These are phyloP conservation scores for Penicillium nordicum DNA, from an alignment of 2,329 filamentous ascomycete species.

Conservation along the genomic window DNA sequence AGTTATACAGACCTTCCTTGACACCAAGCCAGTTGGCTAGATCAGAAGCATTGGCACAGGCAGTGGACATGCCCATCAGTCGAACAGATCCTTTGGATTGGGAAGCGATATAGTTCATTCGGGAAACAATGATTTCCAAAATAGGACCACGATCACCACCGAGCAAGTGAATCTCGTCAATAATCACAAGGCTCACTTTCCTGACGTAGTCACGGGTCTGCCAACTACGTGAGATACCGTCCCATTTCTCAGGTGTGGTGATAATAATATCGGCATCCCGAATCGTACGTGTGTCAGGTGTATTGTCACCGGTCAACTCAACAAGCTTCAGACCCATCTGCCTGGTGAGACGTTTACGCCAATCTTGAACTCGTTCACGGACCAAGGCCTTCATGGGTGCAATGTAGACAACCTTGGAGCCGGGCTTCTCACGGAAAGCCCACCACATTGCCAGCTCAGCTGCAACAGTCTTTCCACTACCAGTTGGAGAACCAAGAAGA, in stretches of 20 bases:
- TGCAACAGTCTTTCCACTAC: conserved; percentile 95
- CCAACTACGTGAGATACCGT: conserved; percentile 98
- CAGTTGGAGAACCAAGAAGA: conserved; percentile 89
- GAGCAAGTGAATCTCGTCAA: conserved; percentile 97
- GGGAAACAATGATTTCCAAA: conserved; percentile 87
- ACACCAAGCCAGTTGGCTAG: conserved; percentile 96
- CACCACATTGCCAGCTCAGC: conserved; percentile 99
- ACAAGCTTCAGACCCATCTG: conserved; percentile 88
- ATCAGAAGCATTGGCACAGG: conserved; percentile 92
- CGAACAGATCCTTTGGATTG: conserved; percentile 87
- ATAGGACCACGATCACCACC: conserved; percentile 95
- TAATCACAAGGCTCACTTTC: conserved; percentile 92
- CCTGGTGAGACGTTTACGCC: conserved; percentile 74
- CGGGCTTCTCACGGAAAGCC: conserved; percentile 91
- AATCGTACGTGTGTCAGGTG: conserved; percentile 92
- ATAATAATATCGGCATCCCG: conserved; percentile 96
- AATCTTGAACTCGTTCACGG: conserved; percentile 92
- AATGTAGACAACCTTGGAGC: conserved; percentile 97
- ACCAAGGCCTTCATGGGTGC: conserved; percentile 99
- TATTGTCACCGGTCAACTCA: conserved; percentile 96
- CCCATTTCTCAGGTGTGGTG: conserved; percentile 99
- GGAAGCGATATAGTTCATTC: conserved; percentile 98
- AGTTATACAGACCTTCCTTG: conserved; percentile 94
- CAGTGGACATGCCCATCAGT: conserved; percentile 97
- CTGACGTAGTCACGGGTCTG: conserved; percentile 95